phyloP scores from a whole-genome alignment of 2,329 filamentous ascomycete genomes.

The Dendrostoma leiphaemia region DNA sequence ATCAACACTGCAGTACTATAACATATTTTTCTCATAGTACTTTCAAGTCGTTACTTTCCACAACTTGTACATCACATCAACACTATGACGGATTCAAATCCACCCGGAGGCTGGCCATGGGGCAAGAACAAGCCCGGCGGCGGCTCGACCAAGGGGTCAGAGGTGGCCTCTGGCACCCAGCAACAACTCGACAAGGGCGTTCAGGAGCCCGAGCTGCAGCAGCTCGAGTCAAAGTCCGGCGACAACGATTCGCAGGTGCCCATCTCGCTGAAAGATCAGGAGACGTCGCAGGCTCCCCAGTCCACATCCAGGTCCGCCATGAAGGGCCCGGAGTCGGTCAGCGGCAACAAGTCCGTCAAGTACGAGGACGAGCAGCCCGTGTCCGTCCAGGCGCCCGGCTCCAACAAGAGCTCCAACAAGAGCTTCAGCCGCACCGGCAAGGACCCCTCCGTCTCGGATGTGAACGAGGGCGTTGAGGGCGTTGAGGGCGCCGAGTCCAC shows the following conservation, averaged over 20 bases:
- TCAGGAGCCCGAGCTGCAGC: constrained; percentile 8
- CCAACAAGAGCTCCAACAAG: constrained; percentile 15
- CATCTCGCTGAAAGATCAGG: constrained; percentile 8
- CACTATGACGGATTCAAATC: constrained; percentile 20
- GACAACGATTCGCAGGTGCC: not conserved
- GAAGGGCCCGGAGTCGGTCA: constrained; percentile 8
- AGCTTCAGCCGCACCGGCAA: constrained; percentile 19
- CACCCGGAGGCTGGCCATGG: constrained; percentile 22
- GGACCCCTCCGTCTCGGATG: constrained; percentile 17
- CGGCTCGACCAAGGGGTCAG: constrained; percentile 10
- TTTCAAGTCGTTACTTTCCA: not conserved
- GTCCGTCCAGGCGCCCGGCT: constrained; percentile 10
- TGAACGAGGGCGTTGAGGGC: constrained; percentile 4
- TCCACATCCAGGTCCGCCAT: constrained; percentile 13
- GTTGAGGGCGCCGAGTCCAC: constrained; percentile 7
- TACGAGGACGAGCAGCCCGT: constrained; percentile 17
- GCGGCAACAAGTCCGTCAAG: constrained; percentile 20
- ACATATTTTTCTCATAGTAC: not conserved
- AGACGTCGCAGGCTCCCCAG: constrained; percentile 10
- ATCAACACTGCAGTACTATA: not conserved
- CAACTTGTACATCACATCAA: not conserved
- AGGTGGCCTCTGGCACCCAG: constrained; percentile 8
- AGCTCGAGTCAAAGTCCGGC: not conserved
- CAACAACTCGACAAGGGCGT: not conserved
- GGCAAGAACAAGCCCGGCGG: constrained; percentile 20